Base-by-base conservation (phyloP, 2,329 filamentous ascomycete genomes). In the Ophiostoma tasmaniense region DNA sequence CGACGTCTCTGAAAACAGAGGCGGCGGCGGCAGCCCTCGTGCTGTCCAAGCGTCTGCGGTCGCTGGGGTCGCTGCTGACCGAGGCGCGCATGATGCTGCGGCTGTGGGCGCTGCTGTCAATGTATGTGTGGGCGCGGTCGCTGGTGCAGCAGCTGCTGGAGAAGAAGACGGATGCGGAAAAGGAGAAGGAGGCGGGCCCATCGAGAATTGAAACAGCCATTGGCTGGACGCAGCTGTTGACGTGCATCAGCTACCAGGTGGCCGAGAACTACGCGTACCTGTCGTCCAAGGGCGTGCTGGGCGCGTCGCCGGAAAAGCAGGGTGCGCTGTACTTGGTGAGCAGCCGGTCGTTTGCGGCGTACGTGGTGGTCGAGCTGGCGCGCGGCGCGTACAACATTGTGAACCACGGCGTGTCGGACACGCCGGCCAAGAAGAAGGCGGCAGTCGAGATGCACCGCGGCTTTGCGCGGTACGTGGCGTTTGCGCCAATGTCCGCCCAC, bases 211-310 rank as follows among this genome's bases (percentile, higher is more conserved):
- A 81, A 71, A 76, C 76, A 10, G 73, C 77, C 42, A 80, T 97
- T 64, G 85, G 86, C 28, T 89, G 87, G 78, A 80, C 85, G 7
- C 90, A 95, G 77, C 85, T 97, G 25, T 72, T 83, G 13, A 83
- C 87, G 13, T 90, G 90, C 77, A 79, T 90, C 11, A 76, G 81
- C 11, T 96, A 90, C 81, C 93, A 97, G 79, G 80, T 86, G 1
- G 83, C 94, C 55, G 95, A 99, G 81, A 97, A 97, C 79, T 84
- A 85, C 52, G 90, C 90, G 20, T 96, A 90, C 80, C 84, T 98
- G 50, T 84, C 88, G 2, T 82, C 83, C 71, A 93, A 93, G 77
- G 89, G 89, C 25, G 85, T 96, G 3, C 76, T 97, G 66, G 82
- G 79, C 20, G 83, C 86, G 79, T 78, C 79, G 6, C 81, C 83